phyloP scores from a whole-genome alignment of 2,329 filamentous ascomycete genomes.

The Ophiocordyceps robertsii region DNA sequence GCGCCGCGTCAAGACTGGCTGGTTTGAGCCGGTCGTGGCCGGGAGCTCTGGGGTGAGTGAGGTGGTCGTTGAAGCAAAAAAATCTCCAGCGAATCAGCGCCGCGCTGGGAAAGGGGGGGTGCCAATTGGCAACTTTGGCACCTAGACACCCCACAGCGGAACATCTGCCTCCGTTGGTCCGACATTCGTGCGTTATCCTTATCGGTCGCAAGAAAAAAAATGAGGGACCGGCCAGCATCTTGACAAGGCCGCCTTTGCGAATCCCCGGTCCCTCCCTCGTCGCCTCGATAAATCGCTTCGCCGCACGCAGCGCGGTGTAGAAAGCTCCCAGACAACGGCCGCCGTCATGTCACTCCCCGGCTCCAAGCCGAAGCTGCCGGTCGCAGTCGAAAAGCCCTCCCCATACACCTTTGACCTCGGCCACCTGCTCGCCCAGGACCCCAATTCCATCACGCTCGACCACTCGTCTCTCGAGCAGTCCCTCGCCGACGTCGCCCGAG shows the following conservation, averaged over 20 bases:
- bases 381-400: constrained; percentile 66
- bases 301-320: no score
- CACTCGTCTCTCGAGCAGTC: constrained; percentile 45
- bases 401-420: constrained; percentile 91
- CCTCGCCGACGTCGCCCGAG: constrained; percentile 64
- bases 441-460: constrained; percentile 61
- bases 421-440: constrained; percentile 72
- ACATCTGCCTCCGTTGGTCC: constrained; percentile 16
- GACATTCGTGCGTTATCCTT: constrained; percentile 1
- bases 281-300: not conserved
- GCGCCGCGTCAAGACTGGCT: not conserved
- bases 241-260: not conserved
- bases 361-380: constrained; percentile 37
- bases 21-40: not conserved
- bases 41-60: not conserved
- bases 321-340: not conserved
- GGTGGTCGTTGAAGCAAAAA: not conserved
- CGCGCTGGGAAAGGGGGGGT: not conserved
- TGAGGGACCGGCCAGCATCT: not conserved
- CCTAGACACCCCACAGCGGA: constrained; percentile 4
- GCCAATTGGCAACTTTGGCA: not conserved
- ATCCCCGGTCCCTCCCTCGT: not conserved
- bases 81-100: constrained; percentile 5
- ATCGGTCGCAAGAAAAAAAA: constrained; percentile 1
- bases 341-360: constrained; percentile 20